Evolutionary conservation across 2,329 filamentous ascomycete genomes (phyloP), one percentile per base, ranked within the genome.

Genomic region (Fusarium nisikadoi): DNA sequence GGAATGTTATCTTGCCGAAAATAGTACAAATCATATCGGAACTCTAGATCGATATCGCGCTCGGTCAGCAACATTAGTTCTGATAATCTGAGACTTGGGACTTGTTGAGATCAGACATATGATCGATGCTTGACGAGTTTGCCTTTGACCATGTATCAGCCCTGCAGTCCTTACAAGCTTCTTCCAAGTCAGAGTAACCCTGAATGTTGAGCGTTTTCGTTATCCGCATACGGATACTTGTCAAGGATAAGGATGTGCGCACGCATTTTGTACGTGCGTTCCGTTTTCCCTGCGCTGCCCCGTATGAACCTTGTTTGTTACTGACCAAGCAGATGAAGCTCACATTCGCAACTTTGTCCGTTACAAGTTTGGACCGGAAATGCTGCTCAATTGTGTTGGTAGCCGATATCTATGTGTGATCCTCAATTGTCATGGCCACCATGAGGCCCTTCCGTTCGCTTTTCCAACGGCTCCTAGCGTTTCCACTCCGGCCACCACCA

Each of bases 291-390:
- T 50, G 46, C 49, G 47, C 65, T 62, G 59, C 47, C 25, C 33
- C 55, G 59, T 68, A 33, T 61, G 23, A 67, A 59, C 62, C 64
- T 64, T 70, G 68, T 70, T 70, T 60, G 54, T 58, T 46, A 62
- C 42, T 55, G 62, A 52, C 35, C n/a, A 63, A 60, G 53, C 39
- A 23, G 59, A 61, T 27, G 43, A 35, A 66, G 31, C 50, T 74
- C 68, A 68, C 61, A n/a, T 57, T 67, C 45, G 64, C 52, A 71
- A 73, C 65, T 73, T 67, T 73, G 59, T 59, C 62, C 58, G 53
- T 75, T 74, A 68, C 61, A 75, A 72, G 62, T 74, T 72, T 69
- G 70, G 66, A 31, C 47, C 55, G 52, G 49, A 58, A 66, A 61
- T 54, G 52, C 47, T 70, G 61, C 54, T 76, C 56, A 70, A 73